Evolutionary conservation across 352 stramenopile species (phyloP), one percentile per base, ranked within the genome.

Genomic region (Phytophthora cactorum): DNA sequence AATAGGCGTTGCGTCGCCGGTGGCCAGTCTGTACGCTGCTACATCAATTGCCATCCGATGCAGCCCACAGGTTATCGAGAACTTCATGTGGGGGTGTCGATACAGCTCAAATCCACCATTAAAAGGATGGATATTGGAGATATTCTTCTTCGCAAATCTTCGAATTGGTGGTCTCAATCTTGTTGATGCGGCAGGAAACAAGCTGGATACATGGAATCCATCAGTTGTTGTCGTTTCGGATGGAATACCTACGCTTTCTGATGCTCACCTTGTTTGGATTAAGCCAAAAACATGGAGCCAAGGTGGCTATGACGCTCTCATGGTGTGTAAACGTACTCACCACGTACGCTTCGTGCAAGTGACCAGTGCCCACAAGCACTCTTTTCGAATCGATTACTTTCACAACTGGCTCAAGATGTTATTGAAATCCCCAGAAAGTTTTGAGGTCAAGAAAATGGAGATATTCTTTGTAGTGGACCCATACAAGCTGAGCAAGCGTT

Each of bases 61-160:
- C 17, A 9, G 22, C 46, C 38, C 39, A 29, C 31, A 55, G 15
- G 39, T 22, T 17, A 55, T 65, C 45, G 47, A 59, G 29, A 52
- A 27, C 8, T 59, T 71, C 22, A 56, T 52, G 31, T 32, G 43
- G 4, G 52, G 22, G n/a, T 45, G 31, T 32, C 17, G 14, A 52
- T 31, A 46, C 1, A 25, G 12, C 11, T 49, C 45, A 10, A 59
- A 62, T 17, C 32, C 50, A 15, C 51, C 39, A 3, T 54, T 58
- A n/a, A 43, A 72, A 31, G 44, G 49, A 45, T 71, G 64, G 64
- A 66, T 59, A 34, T 32, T 71, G 32, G 56, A 62, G 25, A 38
- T 66, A 11, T 12, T 43, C 2, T 71, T 67, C n/a, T 71, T 65
- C 29, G 43, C 57, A 12, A 62, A 14, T 58, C 51, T 66, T 58